A percentile compares a stretch with the other conserved stretches of the same genome.
Conservation (phyloP, 257 asterid genomes). For the Solanum microdontum region DNA sequence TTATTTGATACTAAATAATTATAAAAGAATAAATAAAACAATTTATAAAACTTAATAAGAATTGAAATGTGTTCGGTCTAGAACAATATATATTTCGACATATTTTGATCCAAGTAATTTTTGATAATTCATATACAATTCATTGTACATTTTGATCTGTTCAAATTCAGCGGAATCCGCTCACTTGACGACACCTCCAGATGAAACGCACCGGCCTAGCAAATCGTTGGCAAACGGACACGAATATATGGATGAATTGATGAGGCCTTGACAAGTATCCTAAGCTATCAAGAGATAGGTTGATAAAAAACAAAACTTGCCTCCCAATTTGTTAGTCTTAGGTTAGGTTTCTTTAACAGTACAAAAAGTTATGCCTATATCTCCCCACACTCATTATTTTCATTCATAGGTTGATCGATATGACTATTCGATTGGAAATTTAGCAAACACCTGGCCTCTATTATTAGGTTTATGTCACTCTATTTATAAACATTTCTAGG, state of each 20-base stretch:
- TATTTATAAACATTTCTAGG: neutral
- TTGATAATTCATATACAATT: neutral
- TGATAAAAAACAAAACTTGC: neutral
- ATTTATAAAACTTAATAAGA: neutral
- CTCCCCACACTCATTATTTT: neutral
- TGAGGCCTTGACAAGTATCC: neutral
- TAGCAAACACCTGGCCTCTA: neutral
- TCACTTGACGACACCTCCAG: neutral
- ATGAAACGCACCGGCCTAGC: neutral
- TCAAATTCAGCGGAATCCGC: neutral
- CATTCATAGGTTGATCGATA: neutral
- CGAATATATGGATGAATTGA: neutral
- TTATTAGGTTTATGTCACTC: neutral
- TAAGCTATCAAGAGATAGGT: neutral
- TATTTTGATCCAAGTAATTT: neutral
- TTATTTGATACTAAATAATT: neutral
- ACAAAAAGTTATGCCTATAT: neutral
- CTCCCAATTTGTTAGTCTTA: neutral
- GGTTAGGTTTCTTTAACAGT: neutral
- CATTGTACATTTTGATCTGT: neutral
- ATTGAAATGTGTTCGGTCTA: accelerated
- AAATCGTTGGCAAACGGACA: neutral
- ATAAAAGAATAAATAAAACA: neutral
- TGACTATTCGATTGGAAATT: neutral
- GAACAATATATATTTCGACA: neutral